Evolutionary conservation across 257 asterid genomes (phyloP), one percentile per base, ranked within the genome.

Genomic region (Solanum pimpinellifolium): DNA sequence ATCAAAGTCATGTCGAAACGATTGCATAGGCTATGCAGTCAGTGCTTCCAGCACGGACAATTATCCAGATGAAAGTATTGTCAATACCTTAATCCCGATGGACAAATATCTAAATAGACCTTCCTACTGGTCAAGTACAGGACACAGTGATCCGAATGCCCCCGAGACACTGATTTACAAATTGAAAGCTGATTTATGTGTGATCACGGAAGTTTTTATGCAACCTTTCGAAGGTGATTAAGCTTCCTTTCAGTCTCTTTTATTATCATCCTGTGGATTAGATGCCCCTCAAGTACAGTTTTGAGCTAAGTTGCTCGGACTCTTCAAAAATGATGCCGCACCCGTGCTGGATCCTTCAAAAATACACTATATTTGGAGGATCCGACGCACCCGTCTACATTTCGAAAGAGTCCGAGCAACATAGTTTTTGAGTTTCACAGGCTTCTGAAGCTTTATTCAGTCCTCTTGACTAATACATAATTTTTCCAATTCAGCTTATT

Each of bases 41-140:
- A 90, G 98, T 85, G 99, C 99, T 25, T 92, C 99, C 6, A 97
- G 98, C 91, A 96, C 98, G 0, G 99, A 97, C 84, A 92, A 92
- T 86, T 93, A 91, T 90, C 99, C 98, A 1, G 91, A 88, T 75
- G 99, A 97, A 91, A 93, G 99, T 86, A 69, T 95, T 25, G 88
- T 87, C 72, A 91, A 94, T 88, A 97, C 99, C 83, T 91, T 95
- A 85, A 91, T 87, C 74, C 97, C 97, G 56, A 90, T 91, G 87
- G 98, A 92, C 86, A 89, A 92, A 86, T 88, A 89, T 86, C 42
- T 86, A 2, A 66, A 91, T 80, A 86, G 94, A 89, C 93, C 95
- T 77, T 95, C 96, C 9, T 95, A 95, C 91, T 95, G 99, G 99
- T 97, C 99, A 23, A 96, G 99, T 88, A 91, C 86, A 92, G 99